Evolutionary conservation across 2,329 filamentous ascomycete genomes (phyloP), one percentile per base, ranked within the genome.

Genomic region (Trichoderma asperellum): DNA sequence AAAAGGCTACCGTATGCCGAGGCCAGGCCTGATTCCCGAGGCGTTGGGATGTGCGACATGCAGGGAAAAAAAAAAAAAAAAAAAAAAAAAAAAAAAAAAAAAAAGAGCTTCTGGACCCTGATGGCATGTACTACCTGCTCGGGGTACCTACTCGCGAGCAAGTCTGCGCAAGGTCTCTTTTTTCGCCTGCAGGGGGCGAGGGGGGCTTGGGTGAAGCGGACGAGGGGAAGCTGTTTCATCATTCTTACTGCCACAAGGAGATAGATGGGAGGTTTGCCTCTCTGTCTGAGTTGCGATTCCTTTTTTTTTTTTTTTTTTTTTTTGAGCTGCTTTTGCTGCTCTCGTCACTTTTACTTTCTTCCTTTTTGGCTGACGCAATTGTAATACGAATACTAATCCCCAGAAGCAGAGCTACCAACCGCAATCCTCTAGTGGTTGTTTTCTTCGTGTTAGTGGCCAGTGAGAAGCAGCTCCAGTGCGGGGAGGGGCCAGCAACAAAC

Each of bases 21-120:
- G 24, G 37, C 52, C 55, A 32, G 63, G 63, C 35, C 40, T 43
- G 40, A 43, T n/a, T 57, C 49, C 63, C 63, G 63, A 67, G 40
- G 63, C 37, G 10, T 10, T 59, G 63, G 63, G 49, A 64, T 27
- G 27, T 55, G 61, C 32, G 27, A 43, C 47, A 64, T 56, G 61
- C 34, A 56, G 61, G 21, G n/a, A 29, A 29, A 14, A 24, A 24
- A 14, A 12, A 29, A 24, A 56, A 16, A 16, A 18, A 40, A 27
- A 34, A 10, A 21, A 24, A 35, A n/a, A 32, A 37, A 24, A 27
- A 24, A n/a, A n/a, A n/a, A n/a, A n/a, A n/a, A n/a, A n/a, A n/a
- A n/a, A n/a, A n/a, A n/a, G n/a, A n/a, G 16, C 18, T 18, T 58
- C 63, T 67, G 32, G 63, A 59, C 37, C 18, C 14, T 21, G 63